phyloP scores from a whole-genome alignment of 805 yeast genomes.

The Candida manassasensis region DNA sequence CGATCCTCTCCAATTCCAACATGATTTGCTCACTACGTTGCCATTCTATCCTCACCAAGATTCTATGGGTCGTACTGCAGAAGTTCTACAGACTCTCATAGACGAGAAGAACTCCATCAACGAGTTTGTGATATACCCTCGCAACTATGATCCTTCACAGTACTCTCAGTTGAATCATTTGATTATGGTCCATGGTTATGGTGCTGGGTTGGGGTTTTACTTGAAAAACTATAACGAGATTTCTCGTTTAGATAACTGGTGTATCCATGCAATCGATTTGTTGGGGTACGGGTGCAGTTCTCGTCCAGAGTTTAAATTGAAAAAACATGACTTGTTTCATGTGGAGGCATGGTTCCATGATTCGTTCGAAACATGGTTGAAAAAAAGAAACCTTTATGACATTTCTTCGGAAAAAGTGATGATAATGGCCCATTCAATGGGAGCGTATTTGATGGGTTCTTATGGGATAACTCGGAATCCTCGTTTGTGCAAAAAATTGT shows the following conservation, averaged over 20 bases:
- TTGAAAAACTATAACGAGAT: constrained; percentile 35
- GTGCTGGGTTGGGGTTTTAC: constrained; percentile 41
- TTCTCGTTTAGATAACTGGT: constrained; percentile 44
- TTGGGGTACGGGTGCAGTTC: constrained; percentile 90
- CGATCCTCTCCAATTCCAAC: constrained; percentile 41
- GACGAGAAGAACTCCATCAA: constrained; percentile 28
- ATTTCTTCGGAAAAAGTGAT: constrained; percentile 40
- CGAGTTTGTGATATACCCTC: constrained; percentile 38
- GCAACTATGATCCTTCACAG: constrained; percentile 15
- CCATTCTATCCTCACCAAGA: constrained; percentile 43
- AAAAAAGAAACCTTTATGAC: constrained; percentile 35
- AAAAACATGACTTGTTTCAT: constrained; percentile 36
- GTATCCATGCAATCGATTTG: constrained; percentile 80
- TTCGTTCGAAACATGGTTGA: constrained; percentile 62
- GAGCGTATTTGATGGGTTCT: constrained; percentile 74
- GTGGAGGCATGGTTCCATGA: constrained; percentile 64
- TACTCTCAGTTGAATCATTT: constrained; percentile 27
- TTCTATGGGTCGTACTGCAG: constrained; percentile 22
- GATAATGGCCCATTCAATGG: constrained; percentile 85
- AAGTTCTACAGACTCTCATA: constrained; percentile 28
- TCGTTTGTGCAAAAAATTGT: constrained; percentile 54
- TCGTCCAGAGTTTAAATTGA: constrained; percentile 61
- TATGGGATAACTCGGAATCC: constrained; percentile 59
- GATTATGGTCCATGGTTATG: constrained; percentile 44
- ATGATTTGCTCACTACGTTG: constrained; percentile 38